Conservation (phyloP, 1,139 yeast genomes). For the Yarrowia galli region DNA sequence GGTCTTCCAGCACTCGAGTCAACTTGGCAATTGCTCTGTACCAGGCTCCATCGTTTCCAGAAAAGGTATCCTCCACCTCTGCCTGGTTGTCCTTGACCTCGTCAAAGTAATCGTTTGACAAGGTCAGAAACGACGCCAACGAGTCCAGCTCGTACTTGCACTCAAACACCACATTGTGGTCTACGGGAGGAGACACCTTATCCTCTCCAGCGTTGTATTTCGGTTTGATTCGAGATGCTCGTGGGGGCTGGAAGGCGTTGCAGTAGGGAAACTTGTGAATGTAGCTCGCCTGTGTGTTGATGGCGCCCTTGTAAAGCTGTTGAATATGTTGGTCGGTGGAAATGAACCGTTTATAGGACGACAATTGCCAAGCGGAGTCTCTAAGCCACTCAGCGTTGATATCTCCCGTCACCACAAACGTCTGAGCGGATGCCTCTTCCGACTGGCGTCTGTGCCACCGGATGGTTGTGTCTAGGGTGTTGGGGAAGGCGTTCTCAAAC, state of each 20-base stretch:
- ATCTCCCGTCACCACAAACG: constrained; percentile 88
- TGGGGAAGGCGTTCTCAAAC: constrained; percentile 84
- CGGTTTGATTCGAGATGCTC: constrained; percentile 59
- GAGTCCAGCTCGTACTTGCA: constrained; percentile 92
- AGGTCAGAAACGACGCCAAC: constrained; percentile 77
- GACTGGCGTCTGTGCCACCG: constrained; percentile 64
- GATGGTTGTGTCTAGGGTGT: constrained; percentile 86
- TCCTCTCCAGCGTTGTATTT: constrained; percentile 67
- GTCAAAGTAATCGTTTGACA: constrained; percentile 72
- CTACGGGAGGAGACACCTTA: constrained; percentile 70
- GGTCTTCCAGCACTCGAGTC: constrained; percentile 63
- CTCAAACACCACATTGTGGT: constrained; percentile 78
- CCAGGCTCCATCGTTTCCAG: constrained; percentile 58
- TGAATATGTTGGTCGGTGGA: constrained; percentile 60
- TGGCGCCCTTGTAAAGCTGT: constrained; percentile 74
- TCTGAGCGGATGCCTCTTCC: constrained; percentile 52
- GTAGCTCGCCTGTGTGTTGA: constrained; percentile 75
- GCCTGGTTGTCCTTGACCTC: constrained; percentile 61
- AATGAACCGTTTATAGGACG: constrained; percentile 71
- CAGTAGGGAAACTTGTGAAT: constrained; percentile 75
- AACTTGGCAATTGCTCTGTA: constrained; percentile 62
- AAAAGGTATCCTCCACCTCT: constrained; percentile 45
- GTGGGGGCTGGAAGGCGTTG: constrained; percentile 91
- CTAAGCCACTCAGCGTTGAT: constrained; percentile 87
- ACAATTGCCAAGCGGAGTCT: constrained; percentile 83